Evolutionary conservation across 176 grass and related monocot species (phyloP).

Genomic region (Areca catechu): DNA sequence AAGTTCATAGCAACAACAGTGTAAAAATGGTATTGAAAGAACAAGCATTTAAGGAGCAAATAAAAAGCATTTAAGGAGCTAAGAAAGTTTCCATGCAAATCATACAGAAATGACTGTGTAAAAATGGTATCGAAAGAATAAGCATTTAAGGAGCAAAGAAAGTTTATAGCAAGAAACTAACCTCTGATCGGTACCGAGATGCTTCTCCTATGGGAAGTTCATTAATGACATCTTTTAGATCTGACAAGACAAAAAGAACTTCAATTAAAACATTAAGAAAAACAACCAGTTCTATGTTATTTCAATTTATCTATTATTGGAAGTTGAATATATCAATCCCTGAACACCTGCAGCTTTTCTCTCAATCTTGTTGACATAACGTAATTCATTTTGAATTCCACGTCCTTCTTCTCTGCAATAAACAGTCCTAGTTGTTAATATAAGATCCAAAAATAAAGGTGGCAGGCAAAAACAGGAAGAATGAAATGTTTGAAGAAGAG

Average conservation of each 20-base stretch:
- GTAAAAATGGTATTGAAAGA: no score
- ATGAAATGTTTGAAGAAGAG: not conserved
- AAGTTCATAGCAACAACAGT: no score
- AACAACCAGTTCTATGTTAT: not conserved
- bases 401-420: conserved; percentile 11
- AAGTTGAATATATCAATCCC: no score
- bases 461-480: not conserved
- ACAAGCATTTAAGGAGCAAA: no score
- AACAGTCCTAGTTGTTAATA: not conserved
- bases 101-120: no score
- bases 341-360: conserved; percentile 2
- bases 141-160: not conserved
- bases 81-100: no score
- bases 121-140: not conserved
- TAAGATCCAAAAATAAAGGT: not conserved
- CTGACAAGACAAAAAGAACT: conserved; percentile 1
- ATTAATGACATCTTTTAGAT: not conserved
- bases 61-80: no score
- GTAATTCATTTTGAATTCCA: conserved; percentile 3
- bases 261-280: not conserved
- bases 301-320: not conserved
- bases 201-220: conserved; percentile 12
- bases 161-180: not conserved
- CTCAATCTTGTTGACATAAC: not conserved
- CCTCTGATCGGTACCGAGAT: conserved; percentile 3